Evolutionary conservation across 768 basidiomycete species (phyloP), one percentile per base, ranked within the genome.

Genomic region (Gymnopilus junonius): DNA sequence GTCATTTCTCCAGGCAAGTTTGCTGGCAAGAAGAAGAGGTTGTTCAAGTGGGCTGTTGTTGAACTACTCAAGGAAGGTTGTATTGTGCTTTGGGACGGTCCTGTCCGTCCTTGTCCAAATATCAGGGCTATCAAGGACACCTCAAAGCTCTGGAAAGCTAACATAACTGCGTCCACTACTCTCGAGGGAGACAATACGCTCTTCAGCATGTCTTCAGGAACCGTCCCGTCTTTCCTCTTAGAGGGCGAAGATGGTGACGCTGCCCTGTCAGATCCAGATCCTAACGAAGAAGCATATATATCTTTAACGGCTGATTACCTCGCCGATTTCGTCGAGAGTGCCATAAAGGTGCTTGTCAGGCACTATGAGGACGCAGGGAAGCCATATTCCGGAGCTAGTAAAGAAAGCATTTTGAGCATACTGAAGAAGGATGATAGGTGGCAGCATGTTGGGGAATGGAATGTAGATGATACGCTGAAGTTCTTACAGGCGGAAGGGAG

Each of bases 31-130:
- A 83, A 86, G 74, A 92, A 91, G 69, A 82, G 89, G 8, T 79
- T 94, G 2, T 94, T 92, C 74, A 74, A 77, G 20, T 86, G 83
- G 79, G 87, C 88, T 0, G 78, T 93, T 56, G 77, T 85, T 20
- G 83, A 87, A 70, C 75, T 93, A 21, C 79, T 87, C 53, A 80
- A 85, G 58, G 91, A 93, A 61, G 93, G 92, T n/a, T 85, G 83
- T 59, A 86, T 93, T 61, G 80, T 92, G 0, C 73, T 91, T 3
- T 92, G 90, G 87, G 87, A 91, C 61, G 90, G 90, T 0, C 85
- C 88, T 3, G 76, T 79, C 14, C 79, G 80, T 10, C 70, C 79
- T 5, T 64, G 58, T 55, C 51, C 62, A 31, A 50, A 65, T 7
- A 58, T 55, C 3, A 51, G 17, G 15, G 39, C 63, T 4, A 62